Percentiles rank a stretch among this genome's conserved stretches.
These are phyloP conservation scores for Xylaria sp. DNA, from an alignment of 2,329 filamentous ascomycete genomes.

Conservation along the genomic window DNA sequence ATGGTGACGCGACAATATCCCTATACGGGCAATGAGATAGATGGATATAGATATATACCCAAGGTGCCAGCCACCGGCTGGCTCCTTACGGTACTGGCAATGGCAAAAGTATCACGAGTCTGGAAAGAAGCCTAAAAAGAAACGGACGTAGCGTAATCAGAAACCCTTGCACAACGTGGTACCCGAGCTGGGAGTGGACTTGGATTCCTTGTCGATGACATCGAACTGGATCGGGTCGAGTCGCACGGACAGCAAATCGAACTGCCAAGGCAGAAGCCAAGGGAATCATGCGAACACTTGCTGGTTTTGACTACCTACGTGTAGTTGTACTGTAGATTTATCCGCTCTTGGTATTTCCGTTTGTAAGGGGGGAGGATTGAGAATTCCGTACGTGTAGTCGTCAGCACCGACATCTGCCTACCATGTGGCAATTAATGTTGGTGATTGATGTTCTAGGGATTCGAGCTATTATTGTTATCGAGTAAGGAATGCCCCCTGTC, in stretches of 20 bases:
- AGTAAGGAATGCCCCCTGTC: not conserved
- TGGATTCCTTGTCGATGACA: constrained; percentile 10
- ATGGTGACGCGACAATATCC: constrained; percentile 19
- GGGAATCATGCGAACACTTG: constrained; percentile 7
- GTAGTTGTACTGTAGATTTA: not conserved
- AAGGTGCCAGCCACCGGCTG: no score
- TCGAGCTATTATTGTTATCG: not conserved
- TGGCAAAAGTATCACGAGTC: not conserved
- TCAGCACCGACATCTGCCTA: not conserved
- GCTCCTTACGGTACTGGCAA: no score
- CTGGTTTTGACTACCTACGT: not conserved
- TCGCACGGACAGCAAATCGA: not conserved
- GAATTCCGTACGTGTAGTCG: not conserved
- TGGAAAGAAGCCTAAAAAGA: not conserved
- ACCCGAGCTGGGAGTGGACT: not conserved
- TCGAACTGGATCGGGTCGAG: not conserved
- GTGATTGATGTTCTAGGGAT: not conserved
- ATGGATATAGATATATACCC: not conserved
- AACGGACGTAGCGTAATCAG: not conserved
- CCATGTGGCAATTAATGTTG: not conserved
- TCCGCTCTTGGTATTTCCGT: no score
- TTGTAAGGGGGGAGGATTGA: not conserved
- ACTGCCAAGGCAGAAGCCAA: constrained; percentile 4
- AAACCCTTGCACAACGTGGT: constrained; percentile 7
- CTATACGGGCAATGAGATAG: constrained; percentile 16